Conservation (phyloP, 352 stramenopile genomes). For the Phytophthora fragariae region DNA sequence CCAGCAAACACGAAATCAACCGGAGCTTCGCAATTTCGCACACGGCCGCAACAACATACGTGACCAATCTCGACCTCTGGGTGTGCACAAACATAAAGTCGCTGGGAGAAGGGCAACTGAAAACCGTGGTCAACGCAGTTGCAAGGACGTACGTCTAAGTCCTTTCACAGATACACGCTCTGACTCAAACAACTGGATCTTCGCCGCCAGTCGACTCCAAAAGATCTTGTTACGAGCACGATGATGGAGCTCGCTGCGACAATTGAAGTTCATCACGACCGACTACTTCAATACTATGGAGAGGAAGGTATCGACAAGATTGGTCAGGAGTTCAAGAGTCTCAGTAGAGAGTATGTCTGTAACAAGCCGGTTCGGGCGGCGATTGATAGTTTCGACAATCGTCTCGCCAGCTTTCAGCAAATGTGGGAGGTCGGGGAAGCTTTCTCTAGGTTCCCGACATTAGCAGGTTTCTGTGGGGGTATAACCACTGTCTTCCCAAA, state of each 20-base stretch:
- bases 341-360: not conserved
- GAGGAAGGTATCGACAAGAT: not conserved
- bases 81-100: too few species aligned
- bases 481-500: not conserved
- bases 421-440: not conserved
- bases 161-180: not conserved
- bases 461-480: not conserved
- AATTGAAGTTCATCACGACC: not conserved
- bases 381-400: not conserved
- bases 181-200: not conserved
- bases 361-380: not conserved
- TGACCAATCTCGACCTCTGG: too few species aligned
- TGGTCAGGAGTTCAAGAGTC: not conserved
- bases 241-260: not conserved
- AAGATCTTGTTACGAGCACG: not conserved
- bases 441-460: not conserved
- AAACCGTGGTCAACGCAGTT: too few species aligned
- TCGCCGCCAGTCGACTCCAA: not conserved
- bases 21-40: too few species aligned
- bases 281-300: not conserved
- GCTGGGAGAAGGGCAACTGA: too few species aligned
- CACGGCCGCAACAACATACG: too few species aligned
- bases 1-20: too few species aligned
- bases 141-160: not conserved
- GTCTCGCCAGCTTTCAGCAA: not conserved